A percentile compares a stretch with the other conserved stretches of the same genome.
Conservation (phyloP, 257 asterid species). For the Ilex asprella region DNA sequence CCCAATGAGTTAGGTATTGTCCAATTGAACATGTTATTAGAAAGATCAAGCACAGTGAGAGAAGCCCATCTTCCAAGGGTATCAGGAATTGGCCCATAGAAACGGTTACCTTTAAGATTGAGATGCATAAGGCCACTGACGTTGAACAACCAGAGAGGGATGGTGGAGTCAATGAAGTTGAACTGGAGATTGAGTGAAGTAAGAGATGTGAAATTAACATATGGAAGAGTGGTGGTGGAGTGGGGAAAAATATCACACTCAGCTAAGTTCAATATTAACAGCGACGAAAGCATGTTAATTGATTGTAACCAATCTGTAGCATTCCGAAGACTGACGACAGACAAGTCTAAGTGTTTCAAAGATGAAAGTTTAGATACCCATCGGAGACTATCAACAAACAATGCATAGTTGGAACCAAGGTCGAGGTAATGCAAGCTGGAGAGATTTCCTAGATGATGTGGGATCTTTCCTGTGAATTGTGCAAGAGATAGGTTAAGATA, state of each 20-base stretch:
- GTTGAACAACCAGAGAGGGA: conserved; percentile 16
- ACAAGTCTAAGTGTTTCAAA: conserved; percentile 12
- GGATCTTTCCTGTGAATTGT: conserved; percentile 13
- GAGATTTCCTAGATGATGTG: conserved; percentile 20
- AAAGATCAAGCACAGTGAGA: conserved; percentile 9
- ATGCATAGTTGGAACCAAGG: conserved; percentile 9
- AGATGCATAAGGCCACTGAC: conserved; percentile 1
- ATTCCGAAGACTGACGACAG: not conserved
- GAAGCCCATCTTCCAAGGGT: not conserved
- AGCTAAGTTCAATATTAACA: conserved; percentile 4
- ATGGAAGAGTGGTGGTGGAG: conserved; percentile 12
- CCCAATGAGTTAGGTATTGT: conserved; percentile 4
- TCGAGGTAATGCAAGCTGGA: conserved; percentile 12
- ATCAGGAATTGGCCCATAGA: conserved; percentile 2
- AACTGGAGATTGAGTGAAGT: conserved; percentile 5
- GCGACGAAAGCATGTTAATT: conserved; percentile 11
- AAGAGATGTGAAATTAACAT: conserved; percentile 13
- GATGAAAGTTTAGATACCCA: conserved; percentile 16
- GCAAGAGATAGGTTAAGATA: conserved; percentile 15
- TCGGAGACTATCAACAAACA: conserved; percentile 7
- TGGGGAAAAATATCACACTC: not conserved
- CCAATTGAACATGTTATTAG: conserved; percentile 5
- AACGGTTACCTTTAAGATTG: conserved; percentile 8
- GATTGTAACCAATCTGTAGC: conserved; percentile 11
- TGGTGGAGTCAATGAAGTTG: conserved; percentile 1